phyloP scores from a whole-genome alignment of 768 basidiomycete genomes.

The Kwoniella heveanensis region DNA sequence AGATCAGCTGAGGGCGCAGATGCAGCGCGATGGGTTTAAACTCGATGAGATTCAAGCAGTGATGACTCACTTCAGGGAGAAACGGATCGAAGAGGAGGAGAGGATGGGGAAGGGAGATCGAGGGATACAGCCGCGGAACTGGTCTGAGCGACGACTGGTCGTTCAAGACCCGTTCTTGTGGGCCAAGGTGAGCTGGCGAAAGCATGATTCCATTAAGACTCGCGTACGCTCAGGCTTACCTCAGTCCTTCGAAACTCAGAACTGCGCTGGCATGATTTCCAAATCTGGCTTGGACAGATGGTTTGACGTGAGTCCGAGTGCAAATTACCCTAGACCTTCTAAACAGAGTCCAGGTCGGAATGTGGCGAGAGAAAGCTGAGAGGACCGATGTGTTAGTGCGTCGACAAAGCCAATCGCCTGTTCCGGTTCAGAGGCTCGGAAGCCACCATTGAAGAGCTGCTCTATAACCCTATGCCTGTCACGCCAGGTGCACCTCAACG shows the following conservation, averaged over 20 bases:
- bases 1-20: conserved; percentile 11
- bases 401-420: conserved; percentile 16
- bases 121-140: conserved; percentile 46
- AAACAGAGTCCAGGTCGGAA: no score
- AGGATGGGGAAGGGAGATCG: conserved; percentile 38
- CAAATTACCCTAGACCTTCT: no score
- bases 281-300: conserved; percentile 23
- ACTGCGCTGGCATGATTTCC: conserved; percentile 28
- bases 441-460: conserved; percentile 21
- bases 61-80: conserved; percentile 3
- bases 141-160: conserved; percentile 42
- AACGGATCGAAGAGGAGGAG: conserved; percentile 10
- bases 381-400: conserved; percentile 16
- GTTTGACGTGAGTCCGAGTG: conserved; percentile 16
- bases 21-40: not conserved
- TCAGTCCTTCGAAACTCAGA: no score
- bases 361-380: no score
- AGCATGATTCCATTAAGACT: no score
- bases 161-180: conserved; percentile 55
- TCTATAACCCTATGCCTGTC: conserved; percentile 13
- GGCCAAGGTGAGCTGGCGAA: conserved; percentile 46
- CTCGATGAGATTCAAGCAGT: conserved; percentile 4
- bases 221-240: no score
- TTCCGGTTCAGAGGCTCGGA: conserved; percentile 1
- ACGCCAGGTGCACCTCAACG: not conserved